These are phyloP conservation scores for Hericium coralloides DNA, from an alignment of 768 basidiomycete genomes.

Conservation along the genomic window DNA sequence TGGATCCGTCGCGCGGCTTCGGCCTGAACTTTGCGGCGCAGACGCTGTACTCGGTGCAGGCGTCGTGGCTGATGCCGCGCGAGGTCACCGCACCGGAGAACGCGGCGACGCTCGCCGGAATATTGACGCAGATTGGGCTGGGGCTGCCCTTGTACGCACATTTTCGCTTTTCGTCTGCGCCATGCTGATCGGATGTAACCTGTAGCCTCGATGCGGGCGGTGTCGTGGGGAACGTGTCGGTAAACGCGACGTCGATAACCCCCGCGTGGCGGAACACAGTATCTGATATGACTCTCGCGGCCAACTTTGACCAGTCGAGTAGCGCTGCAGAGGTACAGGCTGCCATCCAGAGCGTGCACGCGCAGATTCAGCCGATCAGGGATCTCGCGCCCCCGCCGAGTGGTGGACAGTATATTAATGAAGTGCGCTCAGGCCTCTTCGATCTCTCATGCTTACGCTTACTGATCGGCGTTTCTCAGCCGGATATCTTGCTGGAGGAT, in stretches of 20 bases:
- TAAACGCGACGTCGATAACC: constrained; percentile 31
- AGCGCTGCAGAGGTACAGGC: not conserved
- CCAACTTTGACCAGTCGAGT: not conserved
- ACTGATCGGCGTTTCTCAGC: not conserved
- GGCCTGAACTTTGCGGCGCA: not conserved
- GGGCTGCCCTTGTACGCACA: no score
- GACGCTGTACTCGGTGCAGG: not conserved
- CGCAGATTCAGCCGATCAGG: not conserved
- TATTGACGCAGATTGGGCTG: no score
- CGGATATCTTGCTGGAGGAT: constrained; percentile 6
- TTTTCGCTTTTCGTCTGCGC: no score
- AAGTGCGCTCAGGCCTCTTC: not conserved
- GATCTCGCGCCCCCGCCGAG: not conserved
- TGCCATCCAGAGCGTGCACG: not conserved
- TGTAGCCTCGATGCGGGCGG: constrained; percentile 17
- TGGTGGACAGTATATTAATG: not conserved
- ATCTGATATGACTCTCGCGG: not conserved
- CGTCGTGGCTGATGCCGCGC: not conserved
- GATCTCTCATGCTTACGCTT: no score
- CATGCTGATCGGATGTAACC: not conserved
- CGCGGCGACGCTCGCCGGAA: no score
- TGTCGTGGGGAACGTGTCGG: constrained; percentile 35
- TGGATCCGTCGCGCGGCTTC: not conserved
- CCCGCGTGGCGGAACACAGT: constrained; percentile 34
- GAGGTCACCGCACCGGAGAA: not conserved